phyloP scores from a whole-genome alignment of 2,329 filamentous ascomycete genomes.

The Pseudofabraea citricarpa region DNA sequence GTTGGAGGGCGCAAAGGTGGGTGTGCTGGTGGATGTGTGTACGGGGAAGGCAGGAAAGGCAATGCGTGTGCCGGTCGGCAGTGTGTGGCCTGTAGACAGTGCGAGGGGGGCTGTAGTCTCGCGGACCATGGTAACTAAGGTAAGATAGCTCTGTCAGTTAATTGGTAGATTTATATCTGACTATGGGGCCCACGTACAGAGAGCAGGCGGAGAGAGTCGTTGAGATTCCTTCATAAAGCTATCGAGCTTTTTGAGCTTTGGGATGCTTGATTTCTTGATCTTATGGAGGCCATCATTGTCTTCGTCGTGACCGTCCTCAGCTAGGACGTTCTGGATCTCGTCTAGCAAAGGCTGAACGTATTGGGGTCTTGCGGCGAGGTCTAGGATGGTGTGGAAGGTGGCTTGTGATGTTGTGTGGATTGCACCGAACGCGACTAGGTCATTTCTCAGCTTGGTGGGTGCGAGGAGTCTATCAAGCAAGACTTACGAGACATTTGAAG shows the following conservation, averaged over 20 bases:
- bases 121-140: conserved; percentile 16
- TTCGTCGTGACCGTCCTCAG: conserved; percentile 41
- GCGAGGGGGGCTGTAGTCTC: conserved; percentile 16
- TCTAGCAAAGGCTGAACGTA: conserved; percentile 25
- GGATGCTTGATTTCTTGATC: conserved; percentile 22
- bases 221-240: conserved; percentile 36
- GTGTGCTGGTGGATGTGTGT: too few species aligned
- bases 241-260: too few species aligned
- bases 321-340: conserved; percentile 19
- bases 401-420: conserved; percentile 46
- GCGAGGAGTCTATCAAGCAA: too few species aligned
- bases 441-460: not conserved
- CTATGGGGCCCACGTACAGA: conserved; percentile 20
- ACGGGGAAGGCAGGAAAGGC: too few species aligned
- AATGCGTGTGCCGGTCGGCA: conserved; percentile 27
- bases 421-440: conserved; percentile 38
- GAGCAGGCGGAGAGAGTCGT: conserved; percentile 29
- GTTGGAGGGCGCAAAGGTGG: too few species aligned
- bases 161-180: not conserved
- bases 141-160: not conserved
- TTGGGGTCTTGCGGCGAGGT: conserved; percentile 44
- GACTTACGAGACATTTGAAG: too few species aligned
- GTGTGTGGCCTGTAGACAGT: conserved; percentile 29
- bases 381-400: conserved; percentile 44
- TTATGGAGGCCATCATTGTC: conserved; percentile 39